phyloP scores from a whole-genome alignment of 2,329 filamentous ascomycete species.

The Cladobotryum protrusum region DNA sequence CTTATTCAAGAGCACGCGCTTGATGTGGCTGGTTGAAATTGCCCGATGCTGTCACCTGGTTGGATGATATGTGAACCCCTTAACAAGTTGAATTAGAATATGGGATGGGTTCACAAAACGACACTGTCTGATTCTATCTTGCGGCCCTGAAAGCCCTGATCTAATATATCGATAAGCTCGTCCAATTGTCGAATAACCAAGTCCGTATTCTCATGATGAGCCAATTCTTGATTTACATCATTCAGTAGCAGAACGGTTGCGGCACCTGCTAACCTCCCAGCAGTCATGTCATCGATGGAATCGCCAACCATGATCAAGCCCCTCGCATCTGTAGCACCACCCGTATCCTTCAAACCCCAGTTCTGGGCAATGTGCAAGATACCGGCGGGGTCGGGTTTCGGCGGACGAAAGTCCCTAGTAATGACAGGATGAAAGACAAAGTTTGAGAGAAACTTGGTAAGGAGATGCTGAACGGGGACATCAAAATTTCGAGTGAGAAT shows the following conservation, averaged over 20 bases:
- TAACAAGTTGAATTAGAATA: too few species aligned
- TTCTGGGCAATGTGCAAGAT: conserved; percentile 75
- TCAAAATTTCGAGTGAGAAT: conserved; percentile 96
- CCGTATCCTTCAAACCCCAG: conserved; percentile 55
- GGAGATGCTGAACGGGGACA: conserved; percentile 65
- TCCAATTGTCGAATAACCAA: conserved; percentile 65
- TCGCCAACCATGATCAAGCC: conserved; percentile 64
- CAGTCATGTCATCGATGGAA: conserved; percentile 88
- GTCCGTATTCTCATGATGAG: conserved; percentile 69
- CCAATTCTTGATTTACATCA: conserved; percentile 67
- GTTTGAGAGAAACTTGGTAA: conserved; percentile 65
- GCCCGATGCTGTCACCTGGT: too few species aligned
- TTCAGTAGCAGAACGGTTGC: conserved; percentile 86
- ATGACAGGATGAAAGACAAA: conserved; percentile 71
- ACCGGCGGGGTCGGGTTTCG: conserved; percentile 83
- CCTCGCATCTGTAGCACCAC: conserved; percentile 35
- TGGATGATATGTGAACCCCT: not conserved
- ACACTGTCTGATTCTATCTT: conserved; percentile 15
- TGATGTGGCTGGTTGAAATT: too few species aligned
- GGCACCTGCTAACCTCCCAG: conserved; percentile 74
- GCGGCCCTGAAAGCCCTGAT: conserved; percentile 63
- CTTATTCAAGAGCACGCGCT: not conserved
- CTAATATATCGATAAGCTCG: conserved; percentile 68
- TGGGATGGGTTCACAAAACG: not conserved
- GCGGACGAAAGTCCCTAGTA: conserved; percentile 73